Evolutionary conservation across 2,329 filamentous ascomycete genomes (phyloP), one percentile per base, ranked within the genome.

Genomic region (Diaporthe helianthi): DNA sequence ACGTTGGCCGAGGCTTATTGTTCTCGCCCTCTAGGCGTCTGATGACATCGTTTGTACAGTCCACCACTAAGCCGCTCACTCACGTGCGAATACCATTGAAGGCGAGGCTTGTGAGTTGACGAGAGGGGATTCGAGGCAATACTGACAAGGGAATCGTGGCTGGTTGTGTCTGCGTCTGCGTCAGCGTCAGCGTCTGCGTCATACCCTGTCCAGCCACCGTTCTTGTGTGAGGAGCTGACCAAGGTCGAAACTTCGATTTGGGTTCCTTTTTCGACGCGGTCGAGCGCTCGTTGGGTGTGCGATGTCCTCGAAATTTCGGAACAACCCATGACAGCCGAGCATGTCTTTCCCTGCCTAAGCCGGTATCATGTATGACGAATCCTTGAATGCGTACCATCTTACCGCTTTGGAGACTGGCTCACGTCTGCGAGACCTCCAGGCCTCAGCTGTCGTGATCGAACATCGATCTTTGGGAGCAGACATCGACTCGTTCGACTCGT

Each of bases 1-100:
- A 49, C 58, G 29, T 63, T 63, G 44, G 58, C 36, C 58, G 44
- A 63, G 58, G 58, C 58, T 63, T 63, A 49, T 63, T 63, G 36
- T 63, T 63, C 58, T 49, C n/a, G 41, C 44, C 58, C 44, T 36
- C 44, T 15, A 49, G 29, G 58, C 44, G n/a, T 19, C 7, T 44
- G 58, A 49, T 63, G 58, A 63, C 58, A 63, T 49, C 58, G 44
- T 49, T 7, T 36, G 44, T 6, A 36, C 19, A 24, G n/a, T 7
- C 8, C 41, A 63, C n/a, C 44, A 63, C n/a, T 63, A 26, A 61
- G 41, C 26, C 26, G 58, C 41, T 17, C 10, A 6, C 58, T 36
- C n/a, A 31, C 46, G 26, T 29, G 13, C 58, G 19, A 12, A 24
- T 15, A 24, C 24, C n/a, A 19, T 36, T 49, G n/a, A 33, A 17